These are phyloP conservation scores for Apophysomyces elegans DNA, from an alignment of 371 early-diverging fungal species.

Conservation along the genomic window DNA sequence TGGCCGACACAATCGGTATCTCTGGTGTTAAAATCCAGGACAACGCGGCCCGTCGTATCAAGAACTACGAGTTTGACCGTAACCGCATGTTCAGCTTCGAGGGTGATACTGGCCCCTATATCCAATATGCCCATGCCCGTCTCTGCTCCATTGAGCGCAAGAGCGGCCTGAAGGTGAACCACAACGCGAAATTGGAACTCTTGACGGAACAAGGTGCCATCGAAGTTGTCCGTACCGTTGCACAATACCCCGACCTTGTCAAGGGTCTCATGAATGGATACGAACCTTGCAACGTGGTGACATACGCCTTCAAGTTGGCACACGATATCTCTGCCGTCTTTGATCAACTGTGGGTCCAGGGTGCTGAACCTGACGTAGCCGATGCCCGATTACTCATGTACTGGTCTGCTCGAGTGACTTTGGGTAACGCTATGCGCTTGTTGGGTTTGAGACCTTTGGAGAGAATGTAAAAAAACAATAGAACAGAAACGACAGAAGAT, in stretches of 20 bases:
- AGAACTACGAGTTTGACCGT: constrained; percentile 98
- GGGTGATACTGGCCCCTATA: constrained; percentile 99
- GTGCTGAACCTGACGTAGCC: constrained; percentile 81
- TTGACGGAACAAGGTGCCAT: constrained; percentile 77
- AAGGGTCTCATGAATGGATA: constrained; percentile 60
- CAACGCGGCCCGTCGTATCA: constrained; percentile 93
- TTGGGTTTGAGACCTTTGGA: constrained; percentile 83
- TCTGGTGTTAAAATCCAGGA: constrained; percentile 98
- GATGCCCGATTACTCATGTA: constrained; percentile 79
- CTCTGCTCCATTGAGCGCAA: constrained; percentile 94
- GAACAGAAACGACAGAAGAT: neutral
- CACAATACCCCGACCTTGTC: constrained; percentile 93
- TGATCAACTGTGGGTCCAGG: constrained; percentile 85
- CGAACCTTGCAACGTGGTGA: constrained; percentile 95
- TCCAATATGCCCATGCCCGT: constrained; percentile 98
- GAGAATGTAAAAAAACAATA: constrained; percentile 73
- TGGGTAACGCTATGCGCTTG: constrained; percentile 85
- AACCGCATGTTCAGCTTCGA: constrained; percentile 96
- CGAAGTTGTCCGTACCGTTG: constrained; percentile 80
- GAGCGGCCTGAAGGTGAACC: constrained; percentile 61
- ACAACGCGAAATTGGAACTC: constrained; percentile 63
- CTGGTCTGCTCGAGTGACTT: constrained; percentile 74
- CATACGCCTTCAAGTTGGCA: constrained; percentile 89
- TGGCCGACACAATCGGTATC: constrained; percentile 83
- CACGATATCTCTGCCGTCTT: constrained; percentile 86